Evolutionary conservation across 768 basidiomycete genomes (phyloP).

Genomic region (Phanerochaete carnosa): DNA sequence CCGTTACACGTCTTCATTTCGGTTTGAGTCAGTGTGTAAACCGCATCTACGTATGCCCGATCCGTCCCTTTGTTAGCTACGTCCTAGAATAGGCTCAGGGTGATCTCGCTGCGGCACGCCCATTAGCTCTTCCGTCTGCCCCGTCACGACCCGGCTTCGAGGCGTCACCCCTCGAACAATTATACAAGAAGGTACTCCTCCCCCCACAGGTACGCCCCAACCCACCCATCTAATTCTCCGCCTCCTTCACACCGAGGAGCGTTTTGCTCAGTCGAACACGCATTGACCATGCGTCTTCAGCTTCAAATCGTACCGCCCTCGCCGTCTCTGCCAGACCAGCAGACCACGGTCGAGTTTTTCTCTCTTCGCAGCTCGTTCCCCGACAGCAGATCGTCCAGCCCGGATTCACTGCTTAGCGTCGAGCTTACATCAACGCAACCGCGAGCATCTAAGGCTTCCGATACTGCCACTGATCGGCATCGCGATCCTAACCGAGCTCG

Average conservation of each 20-base stretch:
- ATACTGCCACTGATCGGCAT: not conserved
- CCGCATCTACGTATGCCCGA: not conserved
- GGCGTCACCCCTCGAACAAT: not conserved
- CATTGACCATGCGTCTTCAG: constrained; percentile 7
- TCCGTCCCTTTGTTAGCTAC: not conserved
- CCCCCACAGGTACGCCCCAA: constrained; percentile 1
- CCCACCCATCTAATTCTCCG: not conserved
- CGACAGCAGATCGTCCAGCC: constrained; percentile 21
- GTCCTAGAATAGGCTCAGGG: not conserved
- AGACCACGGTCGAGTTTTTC: constrained; percentile 59
- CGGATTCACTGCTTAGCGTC: not conserved
- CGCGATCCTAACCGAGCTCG: not conserved
- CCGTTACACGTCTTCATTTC: not conserved
- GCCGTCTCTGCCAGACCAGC: constrained; percentile 38
- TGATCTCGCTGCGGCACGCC: not conserved
- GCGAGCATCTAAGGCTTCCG: not conserved
- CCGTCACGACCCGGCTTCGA: constrained; percentile 5
- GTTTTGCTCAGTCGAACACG: constrained; percentile 2
- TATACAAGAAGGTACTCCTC: constrained; percentile 1
- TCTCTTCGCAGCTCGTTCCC: constrained; percentile 40
- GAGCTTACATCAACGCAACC: not conserved
- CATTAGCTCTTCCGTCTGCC: not conserved
- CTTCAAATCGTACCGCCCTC: not conserved
- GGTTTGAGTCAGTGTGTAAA: not conserved
- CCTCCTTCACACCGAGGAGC: constrained; percentile 5